phyloP scores from a whole-genome alignment of 768 basidiomycete genomes.

The Coprinopsis strossmayeri region DNA sequence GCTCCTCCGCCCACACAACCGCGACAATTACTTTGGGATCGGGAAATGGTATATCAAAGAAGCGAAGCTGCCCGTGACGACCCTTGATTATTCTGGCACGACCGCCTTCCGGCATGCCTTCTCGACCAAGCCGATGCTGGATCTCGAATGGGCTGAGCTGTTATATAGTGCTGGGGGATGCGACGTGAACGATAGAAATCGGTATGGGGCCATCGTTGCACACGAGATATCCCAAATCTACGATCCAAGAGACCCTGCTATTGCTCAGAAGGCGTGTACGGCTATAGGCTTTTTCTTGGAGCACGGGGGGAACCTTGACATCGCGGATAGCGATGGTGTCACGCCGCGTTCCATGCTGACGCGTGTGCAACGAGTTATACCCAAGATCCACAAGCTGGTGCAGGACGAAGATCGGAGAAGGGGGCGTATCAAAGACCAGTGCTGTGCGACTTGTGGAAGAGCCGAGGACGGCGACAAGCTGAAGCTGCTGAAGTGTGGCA shows the following conservation, averaged over 20 bases:
- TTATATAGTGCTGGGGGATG: constrained; percentile 32
- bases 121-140: constrained; percentile 34
- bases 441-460: constrained; percentile 30
- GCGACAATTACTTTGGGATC: constrained; percentile 21
- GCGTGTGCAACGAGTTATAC: constrained; percentile 1
- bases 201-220: constrained; percentile 32
- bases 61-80: constrained; percentile 30
- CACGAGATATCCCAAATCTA: constrained; percentile 32
- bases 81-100: constrained; percentile 33
- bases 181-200: constrained; percentile 33
- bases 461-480: constrained; percentile 12
- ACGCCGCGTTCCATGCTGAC: constrained; percentile 20
- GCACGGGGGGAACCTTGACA: constrained; percentile 36
- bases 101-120: constrained; percentile 33
- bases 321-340: constrained; percentile 32
- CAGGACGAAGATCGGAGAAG: constrained; percentile 27
- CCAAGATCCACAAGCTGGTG: constrained; percentile 16
- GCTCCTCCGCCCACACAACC: constrained; percentile 18
- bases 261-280: constrained; percentile 18
- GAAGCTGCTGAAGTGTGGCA: constrained; percentile 23
- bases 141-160: constrained; percentile 35
- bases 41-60: constrained; percentile 26
- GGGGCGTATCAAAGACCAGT: constrained; percentile 16
- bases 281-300: constrained; percentile 32
- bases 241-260: constrained; percentile 13